Conservation (phyloP, 2,329 filamentous ascomycete species). For the Colletotrichum costaricense region DNA sequence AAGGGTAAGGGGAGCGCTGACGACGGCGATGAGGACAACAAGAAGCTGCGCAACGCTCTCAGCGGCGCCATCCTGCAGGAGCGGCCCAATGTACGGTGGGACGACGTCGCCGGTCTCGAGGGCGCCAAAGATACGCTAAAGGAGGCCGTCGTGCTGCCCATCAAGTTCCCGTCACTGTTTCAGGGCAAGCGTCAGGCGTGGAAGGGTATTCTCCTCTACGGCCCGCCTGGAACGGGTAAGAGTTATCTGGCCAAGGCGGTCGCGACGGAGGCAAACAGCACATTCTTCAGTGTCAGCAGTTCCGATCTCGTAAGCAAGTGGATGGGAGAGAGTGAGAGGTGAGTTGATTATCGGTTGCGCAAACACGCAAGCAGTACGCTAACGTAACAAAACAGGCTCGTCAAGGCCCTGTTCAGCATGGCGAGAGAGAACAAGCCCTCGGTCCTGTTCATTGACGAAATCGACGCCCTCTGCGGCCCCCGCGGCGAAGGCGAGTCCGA, state of each 20-base stretch:
- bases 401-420: conserved; percentile 98
- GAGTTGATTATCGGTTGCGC: conserved; percentile 40
- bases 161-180: conserved; percentile 98
- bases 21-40: conserved; percentile 88
- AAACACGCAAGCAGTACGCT: background rate
- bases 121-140: conserved; percentile 96
- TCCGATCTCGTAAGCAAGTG: conserved; percentile 98
- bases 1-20: conserved; percentile 71
- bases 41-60: conserved; percentile 93
- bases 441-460: conserved; percentile 99
- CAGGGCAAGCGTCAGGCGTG: conserved; percentile 96
- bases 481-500: conserved; percentile 96
- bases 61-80: conserved; percentile 94
- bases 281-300: conserved; percentile 98
- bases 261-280: conserved; percentile 97
- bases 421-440: conserved; percentile 97
- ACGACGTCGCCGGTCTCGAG: conserved; percentile 96
- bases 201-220: conserved; percentile 97
- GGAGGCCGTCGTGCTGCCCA: conserved; percentile 96
- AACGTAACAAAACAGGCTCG: conserved; percentile 68
- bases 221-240: conserved; percentile 96
- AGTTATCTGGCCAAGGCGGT: conserved; percentile 97
- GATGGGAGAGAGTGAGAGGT: conserved; percentile 99
- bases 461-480: conserved; percentile 95
- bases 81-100: conserved; percentile 96